phyloP scores from a whole-genome alignment of 257 asterid species.

The Gentiana dahurica region DNA sequence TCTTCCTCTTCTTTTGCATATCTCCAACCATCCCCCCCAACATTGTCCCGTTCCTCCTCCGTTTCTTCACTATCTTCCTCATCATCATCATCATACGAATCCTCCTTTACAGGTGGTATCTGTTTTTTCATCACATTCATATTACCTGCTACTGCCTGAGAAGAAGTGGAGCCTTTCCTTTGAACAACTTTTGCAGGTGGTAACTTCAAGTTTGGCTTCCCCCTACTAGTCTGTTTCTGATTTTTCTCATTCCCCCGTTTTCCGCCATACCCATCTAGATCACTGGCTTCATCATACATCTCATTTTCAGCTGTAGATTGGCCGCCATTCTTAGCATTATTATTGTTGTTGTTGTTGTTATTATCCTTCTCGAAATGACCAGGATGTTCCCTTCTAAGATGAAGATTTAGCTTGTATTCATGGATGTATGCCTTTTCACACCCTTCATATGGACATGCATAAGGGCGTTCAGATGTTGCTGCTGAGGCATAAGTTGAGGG shows the following conservation, averaged over 20 bases:
- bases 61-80: slow-evolving; percentile 99
- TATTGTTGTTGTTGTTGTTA: background rate
- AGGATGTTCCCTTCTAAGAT: slow-evolving; percentile 81
- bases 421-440: slow-evolving; percentile 99
- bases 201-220: slow-evolving; percentile 63
- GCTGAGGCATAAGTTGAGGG: slow-evolving; percentile 44
- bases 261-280: slow-evolving; percentile 48
- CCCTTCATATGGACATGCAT: slow-evolving; percentile 81
- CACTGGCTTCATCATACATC: slow-evolving; percentile 67
- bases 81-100: slow-evolving; percentile 34
- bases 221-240: slow-evolving; percentile 48
- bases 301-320: slow-evolving; percentile 42
- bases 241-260: slow-evolving; percentile 44
- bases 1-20: slow-evolving; percentile 46
- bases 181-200: slow-evolving; percentile 70
- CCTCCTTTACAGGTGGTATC: slow-evolving; percentile 56
- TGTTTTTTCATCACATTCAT: slow-evolving; percentile 38
- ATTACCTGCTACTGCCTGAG: slow-evolving; percentile 26
- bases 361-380: slow-evolving; percentile 84
- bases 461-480: slow-evolving; percentile 71
- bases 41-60: slow-evolving; percentile 79
- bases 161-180: slow-evolving; percentile 42
- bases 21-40: slow-evolving; percentile 70
- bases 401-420: slow-evolving; percentile 97
- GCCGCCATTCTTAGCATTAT: slow-evolving; percentile 25